These are phyloP conservation scores for Colletotrichum sp. DNA, from an alignment of 2,329 filamentous ascomycete genomes.

Conservation along the genomic window DNA sequence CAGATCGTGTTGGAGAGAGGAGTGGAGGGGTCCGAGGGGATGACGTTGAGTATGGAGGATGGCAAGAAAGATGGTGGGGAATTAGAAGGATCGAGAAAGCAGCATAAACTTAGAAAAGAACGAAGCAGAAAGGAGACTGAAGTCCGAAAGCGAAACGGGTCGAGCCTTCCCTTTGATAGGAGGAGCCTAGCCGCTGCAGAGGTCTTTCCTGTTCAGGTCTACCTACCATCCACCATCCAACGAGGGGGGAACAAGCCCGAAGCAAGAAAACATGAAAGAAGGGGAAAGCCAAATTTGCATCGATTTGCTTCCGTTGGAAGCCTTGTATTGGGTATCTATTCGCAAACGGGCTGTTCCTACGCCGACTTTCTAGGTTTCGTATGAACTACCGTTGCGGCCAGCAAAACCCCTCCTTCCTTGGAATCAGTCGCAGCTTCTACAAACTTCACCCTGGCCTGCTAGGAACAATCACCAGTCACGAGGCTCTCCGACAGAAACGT, in stretches of 20 bases:
- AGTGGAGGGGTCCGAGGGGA: too few relatives aligned
- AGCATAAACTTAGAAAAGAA: not conserved
- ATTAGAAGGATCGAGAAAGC: not conserved
- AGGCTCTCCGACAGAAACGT: too few relatives aligned
- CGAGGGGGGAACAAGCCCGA: too few relatives aligned
- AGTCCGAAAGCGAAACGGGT: accelerated
- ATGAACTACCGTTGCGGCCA: too few relatives aligned
- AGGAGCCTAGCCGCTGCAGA: not conserved
- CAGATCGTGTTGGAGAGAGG: not conserved
- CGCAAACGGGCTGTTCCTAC: not conserved
- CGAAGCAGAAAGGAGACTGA: not conserved
- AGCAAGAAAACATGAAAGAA: too few relatives aligned
- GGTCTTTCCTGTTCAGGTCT: too few relatives aligned
- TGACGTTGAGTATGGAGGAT: not conserved
- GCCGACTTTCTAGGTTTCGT: not conserved
- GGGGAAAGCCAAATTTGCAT: not conserved
- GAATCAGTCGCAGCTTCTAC: not conserved
- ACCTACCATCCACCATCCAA: too few relatives aligned
- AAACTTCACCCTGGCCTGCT: not conserved
- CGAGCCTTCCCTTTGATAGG: not conserved
- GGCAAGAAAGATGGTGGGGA: not conserved
- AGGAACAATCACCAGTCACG: accelerated
- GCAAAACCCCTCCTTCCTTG: too few relatives aligned
- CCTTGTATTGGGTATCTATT: accelerated
- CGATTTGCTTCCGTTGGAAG: not conserved